These are phyloP conservation scores for Botryotinia narcissicola DNA, from an alignment of 2,329 filamentous ascomycete species.

Conservation along the genomic window DNA sequence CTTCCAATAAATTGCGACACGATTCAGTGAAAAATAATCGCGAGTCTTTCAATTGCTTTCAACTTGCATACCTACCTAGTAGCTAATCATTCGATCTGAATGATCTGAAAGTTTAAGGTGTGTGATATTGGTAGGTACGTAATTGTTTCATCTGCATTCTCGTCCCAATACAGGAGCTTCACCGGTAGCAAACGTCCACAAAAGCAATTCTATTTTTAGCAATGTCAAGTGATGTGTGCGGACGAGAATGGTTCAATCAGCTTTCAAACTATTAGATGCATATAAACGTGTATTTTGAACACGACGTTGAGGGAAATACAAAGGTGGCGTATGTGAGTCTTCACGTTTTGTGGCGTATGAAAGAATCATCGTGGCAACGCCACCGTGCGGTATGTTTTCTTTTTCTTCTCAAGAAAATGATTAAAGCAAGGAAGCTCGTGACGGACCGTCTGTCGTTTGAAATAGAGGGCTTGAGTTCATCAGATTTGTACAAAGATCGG, in stretches of 20 bases:
- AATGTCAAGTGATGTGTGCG: not conserved
- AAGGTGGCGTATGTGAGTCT: not conserved
- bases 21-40: not conserved
- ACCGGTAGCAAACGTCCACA: not conserved
- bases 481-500: not conserved
- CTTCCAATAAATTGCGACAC: not conserved
- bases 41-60: not conserved
- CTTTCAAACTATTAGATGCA: not conserved
- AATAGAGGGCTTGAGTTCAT: not conserved
- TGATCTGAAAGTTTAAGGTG: not conserved
- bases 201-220: not conserved
- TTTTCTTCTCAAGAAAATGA: not conserved
- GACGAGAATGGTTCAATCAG: not conserved
- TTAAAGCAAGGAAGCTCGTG: not conserved
- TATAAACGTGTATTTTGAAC: constrained; percentile 7
- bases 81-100: not conserved
- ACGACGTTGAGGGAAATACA: constrained; percentile 1
- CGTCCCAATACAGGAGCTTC: not conserved
- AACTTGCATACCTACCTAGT: not conserved
- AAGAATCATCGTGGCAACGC: not conserved
- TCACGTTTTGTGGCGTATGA: constrained; percentile 4
- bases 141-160: constrained; percentile 7
- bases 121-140: not conserved
- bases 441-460: not conserved
- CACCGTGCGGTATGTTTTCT: not conserved